Conservation (phyloP, 805 yeast species). For the Sugiyamaella marilandica region DNA sequence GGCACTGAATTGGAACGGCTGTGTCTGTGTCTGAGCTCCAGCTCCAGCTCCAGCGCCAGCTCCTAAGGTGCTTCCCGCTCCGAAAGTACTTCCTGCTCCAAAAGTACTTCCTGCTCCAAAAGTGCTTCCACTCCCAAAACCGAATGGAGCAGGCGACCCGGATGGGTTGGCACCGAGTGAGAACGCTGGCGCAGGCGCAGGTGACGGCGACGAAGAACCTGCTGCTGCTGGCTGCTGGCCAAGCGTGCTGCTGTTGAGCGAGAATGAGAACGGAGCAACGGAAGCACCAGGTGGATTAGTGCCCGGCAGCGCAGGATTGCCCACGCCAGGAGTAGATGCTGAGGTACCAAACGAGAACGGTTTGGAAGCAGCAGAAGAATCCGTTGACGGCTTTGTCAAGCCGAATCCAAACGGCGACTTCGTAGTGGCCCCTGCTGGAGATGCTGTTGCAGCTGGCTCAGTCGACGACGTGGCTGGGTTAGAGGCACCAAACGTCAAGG, state of each 20-base stretch:
- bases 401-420: not conserved
- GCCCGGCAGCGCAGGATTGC: not conserved
- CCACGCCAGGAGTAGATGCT: not conserved
- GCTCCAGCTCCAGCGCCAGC: not conserved
- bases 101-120: too few relatives aligned
- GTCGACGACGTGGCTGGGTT: not conserved
- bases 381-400: too few relatives aligned
- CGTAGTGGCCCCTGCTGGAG: not conserved
- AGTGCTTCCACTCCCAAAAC: not conserved
- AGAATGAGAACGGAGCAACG: not conserved
- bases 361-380: not conserved
- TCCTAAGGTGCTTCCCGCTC: not conserved
- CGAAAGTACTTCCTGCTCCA: too few relatives aligned
- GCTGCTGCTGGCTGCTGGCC: too few relatives aligned
- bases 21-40: not conserved
- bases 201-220: too few relatives aligned
- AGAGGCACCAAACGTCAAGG: not conserved
- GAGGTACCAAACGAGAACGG: conserved; percentile 1
- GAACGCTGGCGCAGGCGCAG: too few relatives aligned
- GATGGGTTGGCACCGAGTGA: not conserved
- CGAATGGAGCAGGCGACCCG: not conserved
- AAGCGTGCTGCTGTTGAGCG: not conserved
- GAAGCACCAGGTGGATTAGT: not conserved
- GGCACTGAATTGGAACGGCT: conserved; percentile 10
- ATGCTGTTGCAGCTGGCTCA: not conserved